Conservation (phyloP, 129 eudicot genomes). For the Apium graveolens region DNA sequence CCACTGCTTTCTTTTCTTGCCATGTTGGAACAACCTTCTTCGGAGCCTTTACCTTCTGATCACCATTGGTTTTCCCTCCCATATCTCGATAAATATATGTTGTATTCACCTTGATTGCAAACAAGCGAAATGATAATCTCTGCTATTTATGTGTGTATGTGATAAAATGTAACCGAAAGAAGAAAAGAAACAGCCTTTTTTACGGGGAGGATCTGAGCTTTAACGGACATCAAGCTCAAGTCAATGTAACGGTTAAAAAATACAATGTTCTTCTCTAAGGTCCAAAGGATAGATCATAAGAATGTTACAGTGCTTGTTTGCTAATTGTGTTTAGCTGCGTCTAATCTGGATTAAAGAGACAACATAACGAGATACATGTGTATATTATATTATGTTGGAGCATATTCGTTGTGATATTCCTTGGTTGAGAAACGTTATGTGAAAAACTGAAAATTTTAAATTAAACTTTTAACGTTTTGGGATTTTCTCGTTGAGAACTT, state of each 20-base stretch:
- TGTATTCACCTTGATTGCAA: not conserved
- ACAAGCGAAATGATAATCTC: not conserved
- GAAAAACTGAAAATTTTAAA: not conserved
- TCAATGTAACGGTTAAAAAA: not conserved
- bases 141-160: not conserved
- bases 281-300: not conserved
- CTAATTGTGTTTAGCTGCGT: not conserved
- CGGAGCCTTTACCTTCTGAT: not conserved
- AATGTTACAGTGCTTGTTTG: not conserved
- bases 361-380: not conserved
- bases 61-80: not conserved
- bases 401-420: not conserved
- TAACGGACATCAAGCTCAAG: not conserved
- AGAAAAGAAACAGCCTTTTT: not conserved
- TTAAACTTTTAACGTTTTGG: not conserved
- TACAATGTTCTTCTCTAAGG: not conserved
- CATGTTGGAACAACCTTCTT: constrained; percentile 4
- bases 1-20: constrained; percentile 9
- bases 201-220: not conserved
- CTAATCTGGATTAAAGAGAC: not conserved
- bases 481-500: not conserved
- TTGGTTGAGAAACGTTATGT: not conserved
- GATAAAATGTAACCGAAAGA: not conserved
- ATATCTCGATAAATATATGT: not conserved
- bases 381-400: not conserved